Percentiles rank a stretch among this genome's conserved stretches.
Evolutionary conservation across 371 early-diverging fungal genomes (phyloP).

Genomic region (Thermomucor indicae-seudaticae): DNA sequence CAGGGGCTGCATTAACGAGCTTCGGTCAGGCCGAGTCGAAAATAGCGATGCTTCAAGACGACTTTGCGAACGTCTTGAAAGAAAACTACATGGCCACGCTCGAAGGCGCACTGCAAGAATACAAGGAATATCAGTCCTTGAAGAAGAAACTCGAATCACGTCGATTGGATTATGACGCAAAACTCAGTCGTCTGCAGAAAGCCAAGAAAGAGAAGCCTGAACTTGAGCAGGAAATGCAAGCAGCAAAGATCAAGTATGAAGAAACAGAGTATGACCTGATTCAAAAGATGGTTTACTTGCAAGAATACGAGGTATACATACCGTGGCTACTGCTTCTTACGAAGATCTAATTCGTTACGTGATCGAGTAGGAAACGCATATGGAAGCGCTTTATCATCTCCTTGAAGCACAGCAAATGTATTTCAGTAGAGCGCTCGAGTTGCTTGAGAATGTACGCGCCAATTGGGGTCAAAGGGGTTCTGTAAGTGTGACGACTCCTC

Average conservation of each 20-base stretch:
- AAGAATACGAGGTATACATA: slow-evolving; percentile 61
- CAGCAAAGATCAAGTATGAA: slow-evolving; percentile 88
- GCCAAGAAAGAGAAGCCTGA: slow-evolving; percentile 88
- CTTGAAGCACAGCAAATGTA: slow-evolving; percentile 57
- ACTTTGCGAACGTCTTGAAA: slow-evolving; percentile 41
- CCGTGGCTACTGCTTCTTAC: neutral
- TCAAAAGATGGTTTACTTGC: slow-evolving; percentile 61
- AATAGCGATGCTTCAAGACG: slow-evolving; percentile 57
- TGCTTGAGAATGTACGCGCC: slow-evolving; percentile 23
- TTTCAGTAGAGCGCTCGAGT: slow-evolving; percentile 40
- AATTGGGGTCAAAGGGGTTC: slow-evolving; percentile 12
- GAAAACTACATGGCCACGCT: slow-evolving; percentile 46
- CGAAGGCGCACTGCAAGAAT: slow-evolving; percentile 41
- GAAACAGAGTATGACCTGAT: slow-evolving; percentile 73
- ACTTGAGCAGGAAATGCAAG: slow-evolving; percentile 86
- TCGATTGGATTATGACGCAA: slow-evolving; percentile 90
- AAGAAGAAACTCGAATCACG: slow-evolving; percentile 86
- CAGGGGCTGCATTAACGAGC: slow-evolving; percentile 49
- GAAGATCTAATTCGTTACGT: neutral
- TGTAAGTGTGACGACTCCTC: neutral
- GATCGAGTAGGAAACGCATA: slow-evolving; percentile 23
- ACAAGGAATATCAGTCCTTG: slow-evolving; percentile 63
- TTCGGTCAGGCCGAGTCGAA: slow-evolving; percentile 64
- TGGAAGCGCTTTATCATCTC: slow-evolving; percentile 46
- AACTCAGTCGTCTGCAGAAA: slow-evolving; percentile 79